phyloP scores from a whole-genome alignment of 2,329 filamentous ascomycete genomes.

The Ramularia collo-cygni region DNA sequence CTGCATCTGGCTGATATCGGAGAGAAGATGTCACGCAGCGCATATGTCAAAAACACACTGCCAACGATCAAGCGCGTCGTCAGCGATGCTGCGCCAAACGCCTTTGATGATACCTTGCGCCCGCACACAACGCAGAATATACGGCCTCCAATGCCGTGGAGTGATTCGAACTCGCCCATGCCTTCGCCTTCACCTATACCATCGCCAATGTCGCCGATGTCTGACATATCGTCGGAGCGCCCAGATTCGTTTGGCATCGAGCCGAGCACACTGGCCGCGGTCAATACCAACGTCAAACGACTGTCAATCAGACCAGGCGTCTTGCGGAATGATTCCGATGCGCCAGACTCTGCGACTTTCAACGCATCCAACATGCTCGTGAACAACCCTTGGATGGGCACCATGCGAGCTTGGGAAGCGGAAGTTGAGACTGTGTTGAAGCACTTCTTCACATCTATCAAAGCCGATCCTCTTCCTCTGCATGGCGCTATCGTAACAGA shows the following conservation, averaged over 20 bases:
- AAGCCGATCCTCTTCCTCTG: constrained; percentile 76
- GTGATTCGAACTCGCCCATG: constrained; percentile 19
- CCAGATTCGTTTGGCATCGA: too few species aligned
- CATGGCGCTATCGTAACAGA: constrained; percentile 61
- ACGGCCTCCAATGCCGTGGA: constrained; percentile 27
- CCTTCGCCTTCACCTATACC: not conserved
- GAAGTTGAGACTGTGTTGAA: constrained; percentile 89
- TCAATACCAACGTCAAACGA: constrained; percentile 31
- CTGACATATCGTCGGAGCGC: constrained; percentile 1
- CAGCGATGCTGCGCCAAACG: constrained; percentile 62
- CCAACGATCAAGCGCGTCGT: constrained; percentile 76
- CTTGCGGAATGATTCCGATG: constrained; percentile 28
- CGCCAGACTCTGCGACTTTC: constrained; percentile 30
- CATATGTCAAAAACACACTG: constrained; percentile 96
- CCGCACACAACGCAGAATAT: constrained; percentile 12
- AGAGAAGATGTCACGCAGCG: constrained; percentile 87
- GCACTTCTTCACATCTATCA: constrained; percentile 84
- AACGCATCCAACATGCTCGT: constrained; percentile 71
- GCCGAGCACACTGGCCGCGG: constrained; percentile 13
- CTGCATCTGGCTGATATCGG: constrained; percentile 92
- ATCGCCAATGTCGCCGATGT: constrained; percentile 2
- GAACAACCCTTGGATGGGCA: constrained; percentile 66
- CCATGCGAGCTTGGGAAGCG: constrained; percentile 73
- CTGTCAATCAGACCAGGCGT: constrained; percentile 37
- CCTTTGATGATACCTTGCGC: constrained; percentile 45